Conservation (phyloP, 306 rosid species). For the Canavalia gladiata region DNA sequence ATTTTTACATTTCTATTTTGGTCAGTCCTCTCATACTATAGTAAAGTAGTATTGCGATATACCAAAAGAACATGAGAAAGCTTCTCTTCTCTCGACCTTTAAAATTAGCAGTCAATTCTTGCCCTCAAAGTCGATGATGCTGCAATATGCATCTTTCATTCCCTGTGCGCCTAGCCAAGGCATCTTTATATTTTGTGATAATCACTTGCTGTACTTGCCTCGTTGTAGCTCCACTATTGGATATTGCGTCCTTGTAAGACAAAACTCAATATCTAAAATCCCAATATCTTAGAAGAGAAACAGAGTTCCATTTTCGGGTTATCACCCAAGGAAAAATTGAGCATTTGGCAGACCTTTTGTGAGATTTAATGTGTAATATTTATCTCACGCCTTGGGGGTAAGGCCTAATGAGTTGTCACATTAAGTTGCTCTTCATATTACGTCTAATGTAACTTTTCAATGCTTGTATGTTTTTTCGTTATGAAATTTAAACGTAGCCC, state of each 20-base stretch:
- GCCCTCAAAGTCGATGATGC: neutral
- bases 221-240: neutral
- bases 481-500: too few species aligned
- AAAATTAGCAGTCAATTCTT: neutral
- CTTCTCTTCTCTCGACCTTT: too few species aligned
- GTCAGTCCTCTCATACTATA: neutral
- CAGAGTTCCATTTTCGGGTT: neutral
- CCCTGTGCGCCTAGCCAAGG: neutral
- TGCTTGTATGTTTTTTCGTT: neutral
- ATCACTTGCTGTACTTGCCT: neutral
- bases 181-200: neutral
- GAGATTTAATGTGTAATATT: neutral
- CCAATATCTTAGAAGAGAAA: neutral
- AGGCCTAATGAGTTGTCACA: too few species aligned
- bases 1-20: slow-evolving; percentile 38
- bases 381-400: neutral
- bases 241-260: neutral
- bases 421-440: neutral
- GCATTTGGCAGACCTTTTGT: neutral
- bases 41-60: neutral
- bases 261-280: too few species aligned
- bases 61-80: neutral
- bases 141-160: neutral
- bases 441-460: neutral
- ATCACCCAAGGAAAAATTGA: neutral